phyloP scores from a whole-genome alignment of 306 rosid species.

The Prosopis cineraria region DNA sequence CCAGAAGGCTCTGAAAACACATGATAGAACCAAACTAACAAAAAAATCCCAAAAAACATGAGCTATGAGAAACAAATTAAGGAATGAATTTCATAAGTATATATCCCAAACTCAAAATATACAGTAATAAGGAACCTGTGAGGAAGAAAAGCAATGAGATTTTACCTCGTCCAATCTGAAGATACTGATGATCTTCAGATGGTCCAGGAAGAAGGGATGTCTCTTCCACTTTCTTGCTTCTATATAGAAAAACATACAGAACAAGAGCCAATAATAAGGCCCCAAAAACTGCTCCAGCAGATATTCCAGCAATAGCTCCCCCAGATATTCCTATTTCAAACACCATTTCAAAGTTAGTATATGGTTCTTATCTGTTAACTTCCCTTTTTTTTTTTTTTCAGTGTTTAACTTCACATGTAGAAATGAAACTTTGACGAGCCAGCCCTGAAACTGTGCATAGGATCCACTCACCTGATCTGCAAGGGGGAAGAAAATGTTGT shows the following conservation, averaged over 20 bases:
- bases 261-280: slow-evolving; percentile 39
- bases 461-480: slow-evolving; percentile 67
- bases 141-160: neutral
- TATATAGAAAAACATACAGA: slow-evolving; percentile 41
- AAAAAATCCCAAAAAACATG: neutral
- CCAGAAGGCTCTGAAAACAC: neutral
- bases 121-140: too few relatives aligned
- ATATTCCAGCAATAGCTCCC: slow-evolving; percentile 59
- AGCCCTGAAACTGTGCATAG: neutral
- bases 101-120: neutral
- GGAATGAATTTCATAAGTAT: neutral
- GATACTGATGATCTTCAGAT: slow-evolving; percentile 39
- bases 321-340: slow-evolving; percentile 57
- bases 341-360: neutral
- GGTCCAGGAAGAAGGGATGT: slow-evolving; percentile 43
- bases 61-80: neutral
- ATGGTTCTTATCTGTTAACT: neutral
- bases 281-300: slow-evolving; percentile 53
- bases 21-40: neutral
- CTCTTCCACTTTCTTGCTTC: slow-evolving; percentile 51
- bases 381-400: neutral
- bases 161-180: slow-evolving; percentile 49
- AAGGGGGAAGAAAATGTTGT: slow-evolving; percentile 26
- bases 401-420: too few relatives aligned
- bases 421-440: neutral